Evolutionary conservation across 441 rosid genomes (phyloP).

Genomic region (Aleurites moluccanus): DNA sequence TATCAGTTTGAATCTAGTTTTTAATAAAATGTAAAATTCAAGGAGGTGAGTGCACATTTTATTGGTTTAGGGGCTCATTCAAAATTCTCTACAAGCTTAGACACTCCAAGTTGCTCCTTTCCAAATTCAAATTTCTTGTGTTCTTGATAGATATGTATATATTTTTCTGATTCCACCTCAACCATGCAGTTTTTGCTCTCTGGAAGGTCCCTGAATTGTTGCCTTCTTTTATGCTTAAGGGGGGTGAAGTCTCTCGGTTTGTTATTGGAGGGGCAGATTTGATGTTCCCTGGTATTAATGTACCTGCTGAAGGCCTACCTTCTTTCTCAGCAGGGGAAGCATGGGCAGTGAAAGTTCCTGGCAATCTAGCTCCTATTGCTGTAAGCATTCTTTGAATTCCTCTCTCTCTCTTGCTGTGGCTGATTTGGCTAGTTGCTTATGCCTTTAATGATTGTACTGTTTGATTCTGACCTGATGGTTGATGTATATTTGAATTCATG

Average conservation of each 20-base stretch:
- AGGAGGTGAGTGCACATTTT: neutral
- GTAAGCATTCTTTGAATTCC: conserved; percentile 40
- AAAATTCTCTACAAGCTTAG: neutral
- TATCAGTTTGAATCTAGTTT: neutral
- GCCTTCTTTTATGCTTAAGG: conserved; percentile 81
- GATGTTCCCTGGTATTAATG: conserved; percentile 90
- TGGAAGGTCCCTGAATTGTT: conserved; percentile 85
- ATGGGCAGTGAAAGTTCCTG: conserved; percentile 96
- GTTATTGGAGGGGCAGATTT: conserved; percentile 95
- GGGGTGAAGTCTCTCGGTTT: conserved; percentile 88
- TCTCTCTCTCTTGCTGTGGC: neutral
- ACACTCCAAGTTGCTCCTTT: neutral
- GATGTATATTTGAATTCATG: neutral
- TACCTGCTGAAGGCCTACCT: conserved; percentile 68
- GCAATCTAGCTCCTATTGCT: conserved; percentile 87
- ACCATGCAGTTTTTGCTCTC: conserved; percentile 80
- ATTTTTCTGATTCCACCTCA: neutral
- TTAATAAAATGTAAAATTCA: neutral
- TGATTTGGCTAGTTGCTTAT: neutral
- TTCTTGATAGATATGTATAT: conserved; percentile 1
- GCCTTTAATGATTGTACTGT: neutral
- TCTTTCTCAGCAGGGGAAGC: conserved; percentile 72
- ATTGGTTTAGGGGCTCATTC: neutral
- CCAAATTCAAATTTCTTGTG: neutral
- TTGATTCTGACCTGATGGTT: neutral